Evolutionary conservation across 306 rosid genomes (phyloP).

Genomic region (Cajanus cajan): DNA sequence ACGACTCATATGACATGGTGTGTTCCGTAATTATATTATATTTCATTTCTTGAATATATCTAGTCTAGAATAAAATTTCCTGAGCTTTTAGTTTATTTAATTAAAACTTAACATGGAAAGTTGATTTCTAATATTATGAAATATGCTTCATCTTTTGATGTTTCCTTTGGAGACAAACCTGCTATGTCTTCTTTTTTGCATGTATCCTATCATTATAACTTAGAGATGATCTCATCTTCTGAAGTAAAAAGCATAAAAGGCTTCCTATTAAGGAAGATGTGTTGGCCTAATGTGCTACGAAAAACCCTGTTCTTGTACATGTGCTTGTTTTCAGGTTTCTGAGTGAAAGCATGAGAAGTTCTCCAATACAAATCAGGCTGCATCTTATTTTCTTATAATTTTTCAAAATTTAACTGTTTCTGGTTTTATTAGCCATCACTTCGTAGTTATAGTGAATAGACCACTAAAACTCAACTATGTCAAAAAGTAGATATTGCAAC

Average conservation of each 20-base stretch:
- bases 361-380: background rate
- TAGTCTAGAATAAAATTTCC: background rate
- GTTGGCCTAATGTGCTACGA: background rate
- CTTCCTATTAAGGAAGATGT: slow-evolving; percentile 3
- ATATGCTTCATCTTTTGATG: background rate
- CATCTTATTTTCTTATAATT: slow-evolving; percentile 2
- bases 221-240: slow-evolving; percentile 2
- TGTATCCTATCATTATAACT: slow-evolving; percentile 23
- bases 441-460: background rate
- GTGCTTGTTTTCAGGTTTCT: background rate
- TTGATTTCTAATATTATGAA: background rate
- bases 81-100: background rate
- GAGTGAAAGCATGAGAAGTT: background rate
- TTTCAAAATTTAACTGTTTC: background rate
- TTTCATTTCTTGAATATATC: slow-evolving; percentile 17
- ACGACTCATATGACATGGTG: slow-evolving; percentile 78
- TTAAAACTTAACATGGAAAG: background rate
- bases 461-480: background rate
- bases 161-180: background rate
- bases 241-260: slow-evolving; percentile 18
- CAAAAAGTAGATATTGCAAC: background rate
- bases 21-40: slow-evolving; percentile 32
- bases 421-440: background rate
- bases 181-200: slow-evolving; percentile 7
- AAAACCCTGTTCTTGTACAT: slow-evolving; percentile 8